Base-by-base conservation (phyloP, 495 filamentous ascomycete genomes). In the Amorphotheca resinae region DNA sequence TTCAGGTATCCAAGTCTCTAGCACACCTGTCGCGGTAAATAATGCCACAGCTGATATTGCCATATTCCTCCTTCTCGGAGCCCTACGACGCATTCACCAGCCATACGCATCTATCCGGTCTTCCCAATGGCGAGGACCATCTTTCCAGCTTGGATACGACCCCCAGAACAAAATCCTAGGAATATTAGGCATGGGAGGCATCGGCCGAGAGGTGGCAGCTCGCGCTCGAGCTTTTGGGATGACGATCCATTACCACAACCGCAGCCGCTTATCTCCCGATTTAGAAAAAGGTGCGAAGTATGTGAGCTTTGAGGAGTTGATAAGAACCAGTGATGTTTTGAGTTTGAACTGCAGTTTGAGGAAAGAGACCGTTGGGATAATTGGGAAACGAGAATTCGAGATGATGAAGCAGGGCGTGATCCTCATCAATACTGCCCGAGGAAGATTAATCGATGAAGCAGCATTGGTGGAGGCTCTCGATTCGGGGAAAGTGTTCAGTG, bases 131-230 rank as follows among this genome's bases (percentile, higher is more conserved):
- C 61, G 70, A 18, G 66, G 60, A 8, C 23, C 52, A 5, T 44
- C 51, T 12, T 51, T 60, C 23, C 52, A 52, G 14, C 53, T 68
- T 9, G 68, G 68, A 9, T 58, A 65, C 17, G 68, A 73, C 17
- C 85, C 85, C 6, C 64, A 76, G 45, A 73, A 71, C 11, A 87
- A 88, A 56, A 64, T 70, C 0, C 68, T 93, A 0, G 86, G 85
- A 2, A 84, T 93, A 44, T 55, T 94, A 28, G 87, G 87, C 6
- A 88, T 93, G 82, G 87, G 87, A 7, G 85, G 86, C 0, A 94
- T 94, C 39, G 87, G 87, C 0, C 65, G 73, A 2, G 70, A 75
- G 23, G 53, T 55, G 2, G 53, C 53, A 4, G 39, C 33, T 41
- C 46, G 31, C 57, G 76, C 70, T 0, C 61, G 64, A 48, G 73